Percentiles rank a stretch among this genome's conserved stretches.
These are phyloP conservation scores for Persicaria tinctoria DNA, from an alignment of 148 eudicot species.

Conservation along the genomic window DNA sequence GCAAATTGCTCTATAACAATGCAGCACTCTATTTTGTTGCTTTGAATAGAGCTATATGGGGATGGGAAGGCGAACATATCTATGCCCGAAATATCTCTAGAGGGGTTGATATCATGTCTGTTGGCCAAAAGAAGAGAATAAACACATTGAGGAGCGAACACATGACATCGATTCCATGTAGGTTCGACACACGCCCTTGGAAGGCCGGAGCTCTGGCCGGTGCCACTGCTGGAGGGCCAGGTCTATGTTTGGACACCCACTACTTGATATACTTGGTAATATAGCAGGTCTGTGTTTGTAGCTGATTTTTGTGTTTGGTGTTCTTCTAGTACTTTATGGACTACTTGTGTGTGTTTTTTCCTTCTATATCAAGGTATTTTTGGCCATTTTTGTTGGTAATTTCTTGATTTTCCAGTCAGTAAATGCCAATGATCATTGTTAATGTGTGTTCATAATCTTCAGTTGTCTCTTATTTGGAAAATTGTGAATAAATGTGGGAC, in stretches of 20 bases:
- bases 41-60: slow-evolving; percentile 81
- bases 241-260: slow-evolving; percentile 64
- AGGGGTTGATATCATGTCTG: slow-evolving; percentile 68
- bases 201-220: slow-evolving; percentile 73
- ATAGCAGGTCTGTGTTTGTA: background rate
- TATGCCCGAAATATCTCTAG: slow-evolving; percentile 62
- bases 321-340: background rate
- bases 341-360: too few species aligned
- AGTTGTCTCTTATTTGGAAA: too few species aligned
- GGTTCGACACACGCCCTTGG: slow-evolving; percentile 73
- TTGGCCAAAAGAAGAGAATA: slow-evolving; percentile 26
- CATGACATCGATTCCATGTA: slow-evolving; percentile 71
- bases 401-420: too few species aligned
- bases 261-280: background rate
- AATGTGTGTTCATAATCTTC: too few species aligned
- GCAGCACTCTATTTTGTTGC: background rate
- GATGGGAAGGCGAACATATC: slow-evolving; percentile 85
- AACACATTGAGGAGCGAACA: slow-evolving; percentile 45
- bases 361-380: too few species aligned
- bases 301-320: background rate
- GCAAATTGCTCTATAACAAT: background rate
- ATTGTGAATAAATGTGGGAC: too few species aligned
- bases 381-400: too few species aligned
- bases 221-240: slow-evolving; percentile 79
- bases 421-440: too few species aligned